Conservation (phyloP, 225 moss, liverwort and hornwort species). For the Sphagnum contortum region DNA sequence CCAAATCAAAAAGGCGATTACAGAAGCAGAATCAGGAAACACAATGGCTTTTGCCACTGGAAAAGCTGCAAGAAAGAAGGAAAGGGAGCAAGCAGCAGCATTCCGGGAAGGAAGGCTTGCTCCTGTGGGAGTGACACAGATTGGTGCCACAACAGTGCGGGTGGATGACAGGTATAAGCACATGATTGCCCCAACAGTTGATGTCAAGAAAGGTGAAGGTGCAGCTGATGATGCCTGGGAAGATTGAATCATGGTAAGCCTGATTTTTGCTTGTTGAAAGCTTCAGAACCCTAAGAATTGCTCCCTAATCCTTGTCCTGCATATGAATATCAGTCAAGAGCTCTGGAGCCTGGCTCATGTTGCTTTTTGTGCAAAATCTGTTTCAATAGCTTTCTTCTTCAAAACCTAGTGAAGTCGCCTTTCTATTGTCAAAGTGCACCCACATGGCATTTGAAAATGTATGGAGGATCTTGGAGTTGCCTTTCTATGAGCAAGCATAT, state of each 20-base stretch:
- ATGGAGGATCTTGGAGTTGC: no score
- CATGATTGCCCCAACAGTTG: constrained; percentile 66
- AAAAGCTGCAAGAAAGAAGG: constrained; percentile 94
- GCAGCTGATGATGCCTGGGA: constrained; percentile 99
- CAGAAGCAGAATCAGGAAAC: constrained; percentile 97
- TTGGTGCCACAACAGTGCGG: constrained; percentile 76
- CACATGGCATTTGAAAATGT: no score
- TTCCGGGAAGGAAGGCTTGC: constrained; percentile 83
- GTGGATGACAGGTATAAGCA: constrained; percentile 99
- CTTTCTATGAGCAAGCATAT: no score
- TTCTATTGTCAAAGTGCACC: no score
- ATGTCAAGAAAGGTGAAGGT: constrained; percentile 77
- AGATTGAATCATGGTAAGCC: constrained; percentile 50
- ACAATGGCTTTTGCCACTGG: constrained; percentile 94
- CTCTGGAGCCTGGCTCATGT: no score
- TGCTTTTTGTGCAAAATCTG: no score
- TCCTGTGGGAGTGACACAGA: constrained; percentile 60
- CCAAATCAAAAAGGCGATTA: constrained; percentile 94
- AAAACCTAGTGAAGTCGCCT: no score
- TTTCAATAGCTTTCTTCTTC: no score
- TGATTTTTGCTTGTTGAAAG: constrained; percentile 10
- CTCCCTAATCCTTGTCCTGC: constrained; percentile 1
- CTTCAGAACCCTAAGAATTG: no score
- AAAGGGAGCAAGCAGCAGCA: constrained; percentile 91
- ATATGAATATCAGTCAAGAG: no score